Evolutionary conservation across 768 basidiomycete species (phyloP).

Genomic region (Boletellus sp.): DNA sequence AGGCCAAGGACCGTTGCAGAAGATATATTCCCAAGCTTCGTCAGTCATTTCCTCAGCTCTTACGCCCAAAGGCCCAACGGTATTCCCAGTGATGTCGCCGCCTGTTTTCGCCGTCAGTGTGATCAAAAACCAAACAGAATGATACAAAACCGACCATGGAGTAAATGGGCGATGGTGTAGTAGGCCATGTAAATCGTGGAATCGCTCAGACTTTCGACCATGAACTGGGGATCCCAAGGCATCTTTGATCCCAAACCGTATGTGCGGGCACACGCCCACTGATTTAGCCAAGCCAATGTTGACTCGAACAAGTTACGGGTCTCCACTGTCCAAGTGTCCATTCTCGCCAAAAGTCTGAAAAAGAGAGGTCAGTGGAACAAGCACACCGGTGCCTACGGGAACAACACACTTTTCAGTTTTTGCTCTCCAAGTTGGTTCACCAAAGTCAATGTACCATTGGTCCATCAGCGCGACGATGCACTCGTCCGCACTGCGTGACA

Average conservation of each 20-base stretch:
- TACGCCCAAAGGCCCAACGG: conserved; percentile 79
- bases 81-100: conserved; percentile 71
- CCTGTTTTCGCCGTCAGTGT: conserved; percentile 35
- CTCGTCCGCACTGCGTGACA: conserved; percentile 91
- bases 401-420: conserved; percentile 72
- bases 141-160: conserved; percentile 58
- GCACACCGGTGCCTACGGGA: background rate
- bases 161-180: conserved; percentile 88
- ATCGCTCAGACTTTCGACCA: conserved; percentile 95
- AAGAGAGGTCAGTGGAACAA: conserved; percentile 2
- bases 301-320: conserved; percentile 90
- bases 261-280: conserved; percentile 99
- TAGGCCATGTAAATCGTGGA: conserved; percentile 99
- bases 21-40: conserved; percentile 95
- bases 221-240: conserved; percentile 95
- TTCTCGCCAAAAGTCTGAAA: conserved; percentile 66
- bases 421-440: conserved; percentile 84
- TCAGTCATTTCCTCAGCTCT: conserved; percentile 93
- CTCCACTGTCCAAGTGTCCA: conserved; percentile 91
- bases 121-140: conserved; percentile 5
- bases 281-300: conserved; percentile 90
- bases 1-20: conserved; percentile 77
- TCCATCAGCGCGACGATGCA: conserved; percentile 98
- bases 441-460: conserved; percentile 99
- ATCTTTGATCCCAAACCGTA: conserved; percentile 94